A percentile compares a stretch with the other conserved stretches of the same genome.
phyloP scores from a whole-genome alignment of 192 early-diverging fungal species.

The Coemansia sp. region DNA sequence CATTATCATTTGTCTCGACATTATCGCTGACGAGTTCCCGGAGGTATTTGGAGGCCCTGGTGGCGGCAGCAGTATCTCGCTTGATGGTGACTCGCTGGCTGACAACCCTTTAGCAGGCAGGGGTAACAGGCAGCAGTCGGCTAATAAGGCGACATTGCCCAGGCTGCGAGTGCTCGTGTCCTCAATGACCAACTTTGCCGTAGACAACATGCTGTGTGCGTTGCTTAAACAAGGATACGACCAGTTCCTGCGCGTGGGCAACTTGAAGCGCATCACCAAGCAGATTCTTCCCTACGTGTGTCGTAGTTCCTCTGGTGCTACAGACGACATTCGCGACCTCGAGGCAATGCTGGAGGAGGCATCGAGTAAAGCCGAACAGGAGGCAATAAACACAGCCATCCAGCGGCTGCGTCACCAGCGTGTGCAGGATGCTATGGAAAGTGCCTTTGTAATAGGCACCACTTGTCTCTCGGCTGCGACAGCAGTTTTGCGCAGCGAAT shows the following conservation, averaged over 20 bases:
- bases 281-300: conserved; percentile 65
- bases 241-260: conserved; percentile 69
- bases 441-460: conserved; percentile 61
- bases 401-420: conserved; percentile 50
- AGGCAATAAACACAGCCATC: conserved; percentile 28
- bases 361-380: conserved; percentile 55
- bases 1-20: conserved; percentile 59
- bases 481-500: conserved; percentile 60
- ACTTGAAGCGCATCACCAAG: conserved; percentile 65
- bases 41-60: conserved; percentile 19
- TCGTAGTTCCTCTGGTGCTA: conserved; percentile 25
- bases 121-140: conserved; percentile 16
- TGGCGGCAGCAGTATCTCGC: neutral
- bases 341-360: conserved; percentile 66
- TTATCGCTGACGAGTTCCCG: conserved; percentile 52
- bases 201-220: conserved; percentile 68
- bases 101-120: neutral
- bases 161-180: conserved; percentile 60
- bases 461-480: conserved; percentile 81
- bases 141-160: conserved; percentile 8
- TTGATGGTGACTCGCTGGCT: neutral
- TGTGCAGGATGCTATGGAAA: conserved; percentile 26
- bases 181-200: conserved; percentile 79
- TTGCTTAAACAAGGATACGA: conserved; percentile 64
- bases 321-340: conserved; percentile 74